phyloP scores from a whole-genome alignment of 257 asterid species.

The Solanum arcanum region DNA sequence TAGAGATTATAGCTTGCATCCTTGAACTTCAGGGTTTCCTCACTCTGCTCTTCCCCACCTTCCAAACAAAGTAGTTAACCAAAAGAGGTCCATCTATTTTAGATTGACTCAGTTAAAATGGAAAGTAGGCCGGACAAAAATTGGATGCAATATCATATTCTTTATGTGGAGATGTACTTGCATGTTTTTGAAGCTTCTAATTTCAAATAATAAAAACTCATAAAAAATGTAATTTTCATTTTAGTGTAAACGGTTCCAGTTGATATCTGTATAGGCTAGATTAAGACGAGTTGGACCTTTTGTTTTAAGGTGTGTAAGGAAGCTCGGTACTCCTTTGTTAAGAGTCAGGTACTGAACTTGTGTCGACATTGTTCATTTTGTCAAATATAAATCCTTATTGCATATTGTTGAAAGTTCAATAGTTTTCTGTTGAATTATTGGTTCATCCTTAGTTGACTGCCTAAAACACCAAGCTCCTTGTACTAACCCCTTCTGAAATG shows the following conservation, averaged over 20 bases:
- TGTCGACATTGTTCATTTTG: background rate
- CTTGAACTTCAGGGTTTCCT: background rate
- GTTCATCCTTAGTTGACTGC: background rate
- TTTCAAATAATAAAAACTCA: background rate
- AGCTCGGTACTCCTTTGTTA: background rate
- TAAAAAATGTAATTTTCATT: background rate
- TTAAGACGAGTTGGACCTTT: background rate
- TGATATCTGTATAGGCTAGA: background rate
- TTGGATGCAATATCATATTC: background rate
- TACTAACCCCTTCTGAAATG: constrained; percentile 5
- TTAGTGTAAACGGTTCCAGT: background rate
- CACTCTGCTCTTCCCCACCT: background rate
- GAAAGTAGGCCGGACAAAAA: background rate
- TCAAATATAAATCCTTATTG: background rate
- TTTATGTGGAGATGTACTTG: background rate
- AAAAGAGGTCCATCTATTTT: background rate
- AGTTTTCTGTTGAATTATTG: background rate
- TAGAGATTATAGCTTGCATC: background rate
- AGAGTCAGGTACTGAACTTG: background rate
- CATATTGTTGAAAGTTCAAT: background rate
- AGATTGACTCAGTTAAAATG: background rate
- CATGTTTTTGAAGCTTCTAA: background rate
- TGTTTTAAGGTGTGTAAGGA: background rate
- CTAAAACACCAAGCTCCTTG: background rate
- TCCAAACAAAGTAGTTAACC: background rate